Evolutionary conservation across 441 rosid species (phyloP).

Genomic region (Theobroma grandiflorum): DNA sequence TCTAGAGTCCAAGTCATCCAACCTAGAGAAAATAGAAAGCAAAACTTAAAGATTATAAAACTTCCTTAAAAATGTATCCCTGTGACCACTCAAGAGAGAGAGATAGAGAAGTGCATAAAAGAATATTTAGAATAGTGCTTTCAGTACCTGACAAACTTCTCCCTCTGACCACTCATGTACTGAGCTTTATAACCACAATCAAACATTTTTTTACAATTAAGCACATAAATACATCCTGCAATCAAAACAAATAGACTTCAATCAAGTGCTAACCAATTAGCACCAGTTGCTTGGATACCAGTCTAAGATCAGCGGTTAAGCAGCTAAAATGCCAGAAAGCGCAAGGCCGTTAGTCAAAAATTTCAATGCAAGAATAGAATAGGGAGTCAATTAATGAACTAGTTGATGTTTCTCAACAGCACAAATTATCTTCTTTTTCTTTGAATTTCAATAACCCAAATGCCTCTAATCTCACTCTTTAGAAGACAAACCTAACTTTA

Average conservation of each 20-base stretch:
- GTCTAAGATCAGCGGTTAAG: neutral
- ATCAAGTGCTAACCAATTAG: conserved; percentile 6
- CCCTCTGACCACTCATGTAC: conserved; percentile 71
- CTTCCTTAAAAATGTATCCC: neutral
- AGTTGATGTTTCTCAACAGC: neutral
- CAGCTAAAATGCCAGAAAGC: neutral
- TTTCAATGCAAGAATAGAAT: neutral
- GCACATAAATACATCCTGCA: conserved; percentile 62
- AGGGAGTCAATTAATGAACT: neutral
- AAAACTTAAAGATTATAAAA: conserved; percentile 25
- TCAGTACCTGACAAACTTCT: conserved; percentile 92
- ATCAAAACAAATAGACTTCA: conserved; percentile 22
- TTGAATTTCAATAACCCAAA: conserved; percentile 33
- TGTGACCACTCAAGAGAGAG: neutral
- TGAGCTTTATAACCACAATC: conserved; percentile 71
- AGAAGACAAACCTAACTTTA: conserved; percentile 18
- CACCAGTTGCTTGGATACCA: neutral
- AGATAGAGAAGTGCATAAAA: neutral
- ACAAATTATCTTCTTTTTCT: neutral
- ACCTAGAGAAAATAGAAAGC: conserved; percentile 53
- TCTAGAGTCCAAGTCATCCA: conserved; percentile 94
- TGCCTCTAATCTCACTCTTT: conserved; percentile 25
- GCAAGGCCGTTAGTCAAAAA: neutral
- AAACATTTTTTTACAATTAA: conserved; percentile 59
- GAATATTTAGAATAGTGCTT: neutral